These are phyloP conservation scores for Xanthoconium stramineum DNA, from an alignment of 768 basidiomycete genomes.

Conservation along the genomic window DNA sequence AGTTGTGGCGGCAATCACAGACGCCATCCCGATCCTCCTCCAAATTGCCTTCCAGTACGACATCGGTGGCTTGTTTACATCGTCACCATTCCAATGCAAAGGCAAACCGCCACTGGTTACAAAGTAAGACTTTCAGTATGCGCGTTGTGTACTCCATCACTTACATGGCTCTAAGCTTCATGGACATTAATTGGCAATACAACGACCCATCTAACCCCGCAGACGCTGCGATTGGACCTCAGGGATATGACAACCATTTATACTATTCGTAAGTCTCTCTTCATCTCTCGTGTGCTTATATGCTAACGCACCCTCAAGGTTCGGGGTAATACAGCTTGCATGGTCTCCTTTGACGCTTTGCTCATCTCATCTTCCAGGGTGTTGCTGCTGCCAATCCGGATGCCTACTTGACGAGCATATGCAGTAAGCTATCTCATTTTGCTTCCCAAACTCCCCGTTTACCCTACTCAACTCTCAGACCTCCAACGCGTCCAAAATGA, in stretches of 20 bases:
- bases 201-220: conserved; percentile 70
- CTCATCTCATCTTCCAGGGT: conserved; percentile 41
- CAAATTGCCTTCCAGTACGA: conserved; percentile 22
- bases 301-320: conserved; percentile 36
- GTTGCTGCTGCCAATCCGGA: conserved; percentile 62
- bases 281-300: background rate
- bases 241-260: conserved; percentile 75
- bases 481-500: conserved; percentile 53
- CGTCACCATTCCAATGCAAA: conserved; percentile 12
- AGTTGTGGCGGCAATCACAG: conserved; percentile 33
- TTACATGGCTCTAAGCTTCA: conserved; percentile 51
- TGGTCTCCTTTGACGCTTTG: background rate
- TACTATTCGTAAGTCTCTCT: conserved; percentile 59
- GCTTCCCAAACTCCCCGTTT: background rate
- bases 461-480: conserved; percentile 39
- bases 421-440: conserved; percentile 49
- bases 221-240: conserved; percentile 63
- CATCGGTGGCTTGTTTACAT: conserved; percentile 25
- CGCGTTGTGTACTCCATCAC: background rate
- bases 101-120: conserved; percentile 32
- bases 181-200: conserved; percentile 79
- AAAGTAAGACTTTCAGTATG: conserved; percentile 30
- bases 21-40: conserved; percentile 37
- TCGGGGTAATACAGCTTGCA: conserved; percentile 44
- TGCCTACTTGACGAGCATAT: conserved; percentile 65